Evolutionary conservation across 164 flowering plant species (phyloP).

Genomic region (Sextonia rubra): DNA sequence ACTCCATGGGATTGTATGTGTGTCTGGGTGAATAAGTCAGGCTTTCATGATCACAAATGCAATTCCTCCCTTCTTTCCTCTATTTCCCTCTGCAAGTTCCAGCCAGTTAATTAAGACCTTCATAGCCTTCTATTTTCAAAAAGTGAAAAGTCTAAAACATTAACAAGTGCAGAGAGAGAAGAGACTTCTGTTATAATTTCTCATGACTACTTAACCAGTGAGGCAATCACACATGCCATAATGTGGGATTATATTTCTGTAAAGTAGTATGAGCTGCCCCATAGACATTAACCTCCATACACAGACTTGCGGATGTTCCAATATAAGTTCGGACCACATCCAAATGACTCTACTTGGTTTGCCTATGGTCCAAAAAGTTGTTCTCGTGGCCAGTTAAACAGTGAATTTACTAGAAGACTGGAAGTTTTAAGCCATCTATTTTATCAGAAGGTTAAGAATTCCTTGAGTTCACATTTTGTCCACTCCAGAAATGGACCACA

Average conservation of each 20-base stretch:
- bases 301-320: neutral
- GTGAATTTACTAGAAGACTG: neutral
- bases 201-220: neutral
- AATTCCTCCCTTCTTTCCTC: conserved; percentile 8
- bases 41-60: too few relatives aligned
- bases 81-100: conserved; percentile 17
- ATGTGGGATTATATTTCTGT: neutral
- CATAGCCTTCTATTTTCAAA: neutral
- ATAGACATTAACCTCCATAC: neutral
- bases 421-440: neutral
- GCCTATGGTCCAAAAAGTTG: neutral
- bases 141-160: neutral
- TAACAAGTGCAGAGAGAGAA: neutral
- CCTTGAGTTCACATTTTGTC: neutral
- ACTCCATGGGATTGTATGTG: too few relatives aligned
- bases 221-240: neutral
- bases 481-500: neutral
- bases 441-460: conserved; percentile 1
- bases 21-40: too few relatives aligned
- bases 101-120: neutral
- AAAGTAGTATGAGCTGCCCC: neutral
- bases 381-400: neutral
- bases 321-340: neutral
- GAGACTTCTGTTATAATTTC: neutral
- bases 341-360: neutral